Conservation (phyloP, 2,329 filamentous ascomycete species). For the Phialemonium atrogriseum region DNA sequence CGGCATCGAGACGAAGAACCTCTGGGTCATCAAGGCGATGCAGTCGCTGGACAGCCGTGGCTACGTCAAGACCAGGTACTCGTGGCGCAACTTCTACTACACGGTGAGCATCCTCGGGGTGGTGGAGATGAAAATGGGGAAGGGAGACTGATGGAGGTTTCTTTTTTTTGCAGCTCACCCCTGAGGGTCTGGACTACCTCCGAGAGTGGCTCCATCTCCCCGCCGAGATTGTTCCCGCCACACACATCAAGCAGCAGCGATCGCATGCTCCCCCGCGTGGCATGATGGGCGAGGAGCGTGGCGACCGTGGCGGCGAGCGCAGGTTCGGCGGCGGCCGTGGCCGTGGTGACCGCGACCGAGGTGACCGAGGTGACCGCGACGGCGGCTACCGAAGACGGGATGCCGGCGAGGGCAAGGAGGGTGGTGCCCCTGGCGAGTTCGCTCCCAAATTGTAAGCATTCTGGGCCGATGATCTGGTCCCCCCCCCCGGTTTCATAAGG, state of each 20-base stretch:
- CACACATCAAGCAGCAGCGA: conserved; percentile 99
- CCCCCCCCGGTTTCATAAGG: conserved; percentile 1
- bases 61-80: conserved; percentile 99
- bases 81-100: conserved; percentile 99
- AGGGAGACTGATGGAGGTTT: not conserved
- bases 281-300: conserved; percentile 88
- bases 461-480: not conserved
- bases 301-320: conserved; percentile 72
- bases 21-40: conserved; percentile 97
- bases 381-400: conserved; percentile 91
- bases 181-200: conserved; percentile 99
- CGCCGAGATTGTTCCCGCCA: conserved; percentile 97
- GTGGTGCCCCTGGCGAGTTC: conserved; percentile 85
- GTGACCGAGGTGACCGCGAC: conserved; percentile 71
- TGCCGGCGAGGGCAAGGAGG: conserved; percentile 80
- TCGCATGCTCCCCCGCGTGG: conserved; percentile 96
- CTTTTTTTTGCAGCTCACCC: too few relatives aligned
- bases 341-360: conserved; percentile 55
- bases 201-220: conserved; percentile 99
- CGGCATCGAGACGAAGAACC: conserved; percentile 50
- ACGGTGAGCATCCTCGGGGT: too few relatives aligned
- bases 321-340: conserved; percentile 75
- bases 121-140: too few relatives aligned
- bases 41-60: conserved; percentile 97
- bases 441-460: conserved; percentile 75